phyloP scores from a whole-genome alignment of 495 filamentous ascomycete genomes.

The Tirmania nivea region DNA sequence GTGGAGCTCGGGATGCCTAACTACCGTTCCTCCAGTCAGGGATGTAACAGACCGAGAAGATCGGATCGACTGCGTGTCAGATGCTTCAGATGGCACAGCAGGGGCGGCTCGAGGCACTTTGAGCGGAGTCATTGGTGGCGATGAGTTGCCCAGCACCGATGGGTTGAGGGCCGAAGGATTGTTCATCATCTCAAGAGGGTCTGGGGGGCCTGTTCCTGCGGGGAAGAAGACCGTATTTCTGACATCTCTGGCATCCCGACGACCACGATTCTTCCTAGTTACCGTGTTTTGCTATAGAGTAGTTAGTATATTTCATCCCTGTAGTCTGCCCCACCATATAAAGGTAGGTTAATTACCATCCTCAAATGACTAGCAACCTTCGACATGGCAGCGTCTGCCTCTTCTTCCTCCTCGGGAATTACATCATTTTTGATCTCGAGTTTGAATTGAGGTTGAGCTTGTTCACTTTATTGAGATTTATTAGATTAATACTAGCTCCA shows the following conservation, averaged over 20 bases:
- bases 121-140: slow-evolving; percentile 18
- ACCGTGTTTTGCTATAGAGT: slow-evolving; percentile 52
- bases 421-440: slow-evolving; percentile 82
- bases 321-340: neutral
- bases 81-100: slow-evolving; percentile 34
- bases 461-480: slow-evolving; percentile 33
- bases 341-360: slow-evolving; percentile 26
- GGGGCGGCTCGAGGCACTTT: slow-evolving; percentile 24
- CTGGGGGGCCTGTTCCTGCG: slow-evolving; percentile 23
- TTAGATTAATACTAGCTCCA: slow-evolving; percentile 18
- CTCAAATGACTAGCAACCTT: slow-evolving; percentile 76
- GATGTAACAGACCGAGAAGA: slow-evolving; percentile 65
- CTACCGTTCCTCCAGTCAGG: slow-evolving; percentile 27
- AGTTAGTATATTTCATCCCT: slow-evolving; percentile 19
- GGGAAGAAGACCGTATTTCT: slow-evolving; percentile 71
- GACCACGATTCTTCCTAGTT: slow-evolving; percentile 39
- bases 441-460: slow-evolving; percentile 57
- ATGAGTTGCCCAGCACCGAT: slow-evolving; percentile 17
- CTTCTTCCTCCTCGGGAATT: slow-evolving; percentile 75
- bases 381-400: slow-evolving; percentile 70
- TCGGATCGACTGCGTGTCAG: slow-evolving; percentile 78
- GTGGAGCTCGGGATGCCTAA: slow-evolving; percentile 64
- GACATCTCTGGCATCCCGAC: slow-evolving; percentile 42
- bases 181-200: slow-evolving; percentile 1
- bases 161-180: neutral